These are phyloP conservation scores for Neofusicoccum ribis DNA, from an alignment of 2,329 filamentous ascomycete species.

Conservation along the genomic window DNA sequence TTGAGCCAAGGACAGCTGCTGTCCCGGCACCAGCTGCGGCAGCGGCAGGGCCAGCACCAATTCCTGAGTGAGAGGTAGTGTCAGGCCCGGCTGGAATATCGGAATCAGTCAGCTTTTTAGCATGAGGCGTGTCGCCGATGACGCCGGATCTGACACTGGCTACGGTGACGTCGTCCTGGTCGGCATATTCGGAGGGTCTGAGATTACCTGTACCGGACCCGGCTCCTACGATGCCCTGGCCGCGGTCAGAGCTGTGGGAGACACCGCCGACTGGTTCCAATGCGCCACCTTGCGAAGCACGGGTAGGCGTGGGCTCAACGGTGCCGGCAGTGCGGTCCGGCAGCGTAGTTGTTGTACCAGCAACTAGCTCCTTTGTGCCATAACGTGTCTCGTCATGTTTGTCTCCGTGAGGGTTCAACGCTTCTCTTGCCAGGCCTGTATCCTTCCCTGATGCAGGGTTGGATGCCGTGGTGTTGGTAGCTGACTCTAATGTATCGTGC, in stretches of 20 bases:
- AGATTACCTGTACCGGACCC: slow-evolving; percentile 14
- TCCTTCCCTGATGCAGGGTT: neutral
- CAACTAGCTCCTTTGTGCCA: neutral
- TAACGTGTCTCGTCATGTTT: neutral
- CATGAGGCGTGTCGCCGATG: slow-evolving; percentile 31
- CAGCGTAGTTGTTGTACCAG: neutral
- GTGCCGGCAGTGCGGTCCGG: neutral
- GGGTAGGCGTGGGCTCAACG: neutral
- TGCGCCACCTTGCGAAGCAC: neutral
- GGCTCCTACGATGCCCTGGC: neutral
- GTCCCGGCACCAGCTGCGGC: neutral
- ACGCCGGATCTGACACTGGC: slow-evolving; percentile 44
- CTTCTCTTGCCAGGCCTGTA: neutral
- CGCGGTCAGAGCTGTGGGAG: slow-evolving; percentile 5
- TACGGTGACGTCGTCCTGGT: slow-evolving; percentile 26
- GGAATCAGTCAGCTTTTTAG: slow-evolving; percentile 16
- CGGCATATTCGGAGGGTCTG: slow-evolving; percentile 5
- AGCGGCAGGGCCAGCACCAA: neutral
- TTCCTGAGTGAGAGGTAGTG: neutral
- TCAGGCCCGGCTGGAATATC: slow-evolving; percentile 1
- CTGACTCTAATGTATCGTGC: neutral
- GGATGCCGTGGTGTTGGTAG: neutral
- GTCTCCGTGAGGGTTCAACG: neutral
- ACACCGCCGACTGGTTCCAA: neutral
- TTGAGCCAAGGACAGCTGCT: slow-evolving; percentile 24